Evolutionary conservation across 2,329 filamentous ascomycete genomes (phyloP), one percentile per base, ranked within the genome.

Genomic region (Epichloe hybrida): DNA sequence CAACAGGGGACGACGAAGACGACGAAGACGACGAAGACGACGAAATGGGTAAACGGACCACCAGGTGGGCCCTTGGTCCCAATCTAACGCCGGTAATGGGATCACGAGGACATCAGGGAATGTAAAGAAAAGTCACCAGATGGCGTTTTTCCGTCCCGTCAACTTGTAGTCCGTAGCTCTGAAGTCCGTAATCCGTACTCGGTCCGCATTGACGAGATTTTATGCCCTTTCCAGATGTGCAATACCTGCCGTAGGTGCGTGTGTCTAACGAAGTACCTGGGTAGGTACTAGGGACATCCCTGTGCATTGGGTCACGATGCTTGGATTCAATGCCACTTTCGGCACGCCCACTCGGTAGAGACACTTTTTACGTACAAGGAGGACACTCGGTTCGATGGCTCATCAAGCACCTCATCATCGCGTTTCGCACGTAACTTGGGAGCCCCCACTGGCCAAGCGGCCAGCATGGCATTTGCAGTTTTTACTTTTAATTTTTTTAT

Each of bases 101-200:
- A 59, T 61, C 59, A 61, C 58, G 60, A 61, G 58, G 58, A 59
- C 58, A 49, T 54, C 56, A 59, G 53, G 57, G 54, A 57, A 52
- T 50, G 41, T 37, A 45, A 45, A 49, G 20, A 41, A 49, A 35
- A 42, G 9, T n/a, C 15, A 13, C 15, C 7, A 15, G 20, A 44
- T 23, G 38, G 47, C 38, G 2, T 3, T 48, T 48, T 2, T 42
- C 23, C 46, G 35, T 31, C 21, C 21, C 40, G 36, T 23, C 40
- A 42, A 42, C 40, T 21, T 21, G 20, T 21, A 21, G 20, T 21
- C 20, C 20, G 2, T 3, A 31, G 17, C 17, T 17, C 17, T 31
- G 27, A 9, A 31, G 1, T 3, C 8, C 7, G 2, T 31, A 27
- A 0, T 2, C 7, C 7, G 2, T 3, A 31, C 8, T 9, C 8